These are phyloP conservation scores for Mucor racemosus DNA, from an alignment of 371 early-diverging fungal species.

Conservation along the genomic window DNA sequence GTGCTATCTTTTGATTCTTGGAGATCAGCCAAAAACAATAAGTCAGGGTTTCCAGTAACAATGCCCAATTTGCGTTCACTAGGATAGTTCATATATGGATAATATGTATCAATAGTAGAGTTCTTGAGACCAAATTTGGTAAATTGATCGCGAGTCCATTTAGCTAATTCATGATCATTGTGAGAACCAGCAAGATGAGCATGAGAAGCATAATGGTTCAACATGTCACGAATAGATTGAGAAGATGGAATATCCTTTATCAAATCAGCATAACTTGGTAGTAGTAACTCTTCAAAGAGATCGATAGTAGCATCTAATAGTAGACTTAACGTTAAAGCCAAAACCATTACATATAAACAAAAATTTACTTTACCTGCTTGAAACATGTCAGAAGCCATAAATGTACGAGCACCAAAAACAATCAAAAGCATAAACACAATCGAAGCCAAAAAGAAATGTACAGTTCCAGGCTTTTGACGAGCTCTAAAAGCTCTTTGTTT, in stretches of 20 bases:
- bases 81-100: conserved; percentile 66
- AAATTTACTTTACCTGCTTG: conserved; percentile 9
- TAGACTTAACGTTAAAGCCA: too few relatives aligned
- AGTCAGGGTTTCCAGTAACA: conserved; percentile 49
- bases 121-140: conserved; percentile 55
- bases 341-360: too few relatives aligned
- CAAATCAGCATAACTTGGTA: conserved; percentile 9
- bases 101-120: conserved; percentile 60
- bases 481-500: conserved; percentile 13
- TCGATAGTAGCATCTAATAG: not conserved
- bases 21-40: conserved; percentile 57
- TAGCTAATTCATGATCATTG: conserved; percentile 49
- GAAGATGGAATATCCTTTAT: conserved; percentile 39
- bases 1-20: conserved; percentile 55
- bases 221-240: conserved; percentile 31
- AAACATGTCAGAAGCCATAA: conserved; percentile 16
- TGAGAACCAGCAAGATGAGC: conserved; percentile 57
- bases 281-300: not conserved
- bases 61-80: conserved; percentile 56
- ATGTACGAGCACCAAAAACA: conserved; percentile 15
- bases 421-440: conserved; percentile 10
- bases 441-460: conserved; percentile 11
- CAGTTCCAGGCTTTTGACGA: conserved; percentile 6
- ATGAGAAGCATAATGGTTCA: conserved; percentile 53
- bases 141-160: conserved; percentile 62